Base-by-base conservation (phyloP, 2,329 filamentous ascomycete species). In the Tricladium varicosporioides region DNA sequence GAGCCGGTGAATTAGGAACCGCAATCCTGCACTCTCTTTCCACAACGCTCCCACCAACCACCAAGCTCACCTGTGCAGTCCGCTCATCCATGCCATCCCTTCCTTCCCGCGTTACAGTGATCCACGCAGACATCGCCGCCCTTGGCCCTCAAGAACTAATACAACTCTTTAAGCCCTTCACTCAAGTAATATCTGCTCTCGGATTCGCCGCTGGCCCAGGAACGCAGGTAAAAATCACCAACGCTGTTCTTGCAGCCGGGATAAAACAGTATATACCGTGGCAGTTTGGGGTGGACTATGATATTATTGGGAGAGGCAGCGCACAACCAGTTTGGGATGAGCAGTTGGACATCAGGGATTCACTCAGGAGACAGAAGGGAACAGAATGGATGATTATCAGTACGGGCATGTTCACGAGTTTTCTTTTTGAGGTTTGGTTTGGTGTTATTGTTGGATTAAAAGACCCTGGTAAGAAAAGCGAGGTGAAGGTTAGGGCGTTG, bases 251-350 rank as follows among this genome's bases (percentile, higher is more conserved):
- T 0, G 68, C 71, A 10, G 83, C 80, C 0, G 70, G 73, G 0
- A 77, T 80, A 0, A 62, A 71, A 13, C 73, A 80, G 0, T 90
- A 80, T 66, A 78, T 90, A 15, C 87, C 87, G 0, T 91, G 87
- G 87, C 87, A 91, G 69, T 90, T 86, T 68, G 87, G 87, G 0
- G 81, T 89, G 19, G 84, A 91, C 67, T 91, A 90, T 70, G 86
- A 90, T 56, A 68, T 74, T 27, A 82, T 89, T 14, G 84, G 85
- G 0, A 69, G 73, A 0, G 80, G 80, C 0, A 82, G 80, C 22
- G 74, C 80, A 45, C 85, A 88, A 69, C 80, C 84, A 33, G 66
- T 90, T 13, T 90, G 89, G 63, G 85, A 85, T 57, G 86, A 88
- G 75, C 85, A 89, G 72, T 73, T 86, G 0, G 76, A 78, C 53